Percentiles rank a stretch among this genome's conserved stretches.
phyloP scores from a whole-genome alignment of 2,329 filamentous ascomycete genomes.

The Bipolaris oryzae region DNA sequence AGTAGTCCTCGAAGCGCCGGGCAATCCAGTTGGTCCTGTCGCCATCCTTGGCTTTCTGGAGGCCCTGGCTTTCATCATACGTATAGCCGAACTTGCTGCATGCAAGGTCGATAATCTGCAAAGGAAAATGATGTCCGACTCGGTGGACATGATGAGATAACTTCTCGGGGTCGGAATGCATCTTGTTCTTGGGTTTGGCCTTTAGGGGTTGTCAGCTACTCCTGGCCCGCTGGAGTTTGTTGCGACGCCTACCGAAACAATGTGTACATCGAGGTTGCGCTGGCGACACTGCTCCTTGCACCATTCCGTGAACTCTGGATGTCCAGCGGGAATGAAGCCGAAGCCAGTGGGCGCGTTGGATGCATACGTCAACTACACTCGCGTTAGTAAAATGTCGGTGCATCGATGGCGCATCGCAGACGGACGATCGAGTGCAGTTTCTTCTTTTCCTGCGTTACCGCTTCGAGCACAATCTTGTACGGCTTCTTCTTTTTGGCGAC shows the following conservation, averaged over 20 bases:
- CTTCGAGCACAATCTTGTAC: slow-evolving; percentile 65
- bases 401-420: slow-evolving; percentile 23
- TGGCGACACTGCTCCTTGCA: slow-evolving; percentile 64
- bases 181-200: slow-evolving; percentile 55
- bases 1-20: slow-evolving; percentile 45
- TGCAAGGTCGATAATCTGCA: slow-evolving; percentile 62
- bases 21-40: slow-evolving; percentile 40
- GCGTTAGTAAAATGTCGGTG: slow-evolving; percentile 41
- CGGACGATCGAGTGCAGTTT: slow-evolving; percentile 60
- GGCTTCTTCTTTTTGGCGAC: slow-evolving; percentile 49
- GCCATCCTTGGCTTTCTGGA: slow-evolving; percentile 27
- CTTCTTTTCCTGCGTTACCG: slow-evolving; percentile 64
- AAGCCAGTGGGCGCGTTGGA: slow-evolving; percentile 64
- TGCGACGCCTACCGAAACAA: slow-evolving; percentile 63
- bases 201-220: slow-evolving; percentile 27
- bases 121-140: slow-evolving; percentile 68
- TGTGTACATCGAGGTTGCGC: slow-evolving; percentile 60
- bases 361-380: slow-evolving; percentile 59
- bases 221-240: neutral
- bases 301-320: slow-evolving; percentile 63
- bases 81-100: slow-evolving; percentile 57
- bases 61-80: slow-evolving; percentile 28
- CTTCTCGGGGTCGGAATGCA: slow-evolving; percentile 56
- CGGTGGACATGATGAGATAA: slow-evolving; percentile 66
- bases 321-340: slow-evolving; percentile 65